Conservation (phyloP, 176 grass and related monocot species). For the Paspalum vaginatum region DNA sequence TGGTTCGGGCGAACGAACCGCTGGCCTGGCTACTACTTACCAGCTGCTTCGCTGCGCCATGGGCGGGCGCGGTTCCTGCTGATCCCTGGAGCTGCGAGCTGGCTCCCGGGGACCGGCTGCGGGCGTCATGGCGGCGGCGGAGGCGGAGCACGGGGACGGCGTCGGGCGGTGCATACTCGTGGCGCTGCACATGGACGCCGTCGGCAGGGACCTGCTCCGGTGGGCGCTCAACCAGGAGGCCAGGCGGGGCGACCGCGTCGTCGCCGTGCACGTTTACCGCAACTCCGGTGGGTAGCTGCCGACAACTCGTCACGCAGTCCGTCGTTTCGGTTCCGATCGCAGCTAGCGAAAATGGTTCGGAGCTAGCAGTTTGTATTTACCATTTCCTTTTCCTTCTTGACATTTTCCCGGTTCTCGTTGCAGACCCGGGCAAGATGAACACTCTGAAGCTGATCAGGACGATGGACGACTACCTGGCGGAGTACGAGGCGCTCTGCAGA, state of each 20-base stretch:
- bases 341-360: neutral
- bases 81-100: slow-evolving; percentile 21
- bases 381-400: neutral
- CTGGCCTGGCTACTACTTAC: neutral
- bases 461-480: slow-evolving; percentile 77
- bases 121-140: slow-evolving; percentile 47
- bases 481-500: slow-evolving; percentile 70
- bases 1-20: slow-evolving; percentile 24
- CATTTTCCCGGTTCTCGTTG: slow-evolving; percentile 11
- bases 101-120: neutral
- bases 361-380: too few relatives aligned
- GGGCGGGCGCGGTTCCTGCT: neutral
- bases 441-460: slow-evolving; percentile 73
- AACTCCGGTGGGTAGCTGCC: slow-evolving; percentile 60
- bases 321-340: slow-evolving; percentile 16
- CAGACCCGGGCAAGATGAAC: slow-evolving; percentile 73
- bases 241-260: slow-evolving; percentile 70
- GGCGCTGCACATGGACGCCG: slow-evolving; percentile 80
- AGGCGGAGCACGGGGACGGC: slow-evolving; percentile 39
- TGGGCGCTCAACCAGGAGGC: slow-evolving; percentile 68
- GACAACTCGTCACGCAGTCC: neutral
- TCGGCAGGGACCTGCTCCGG: slow-evolving; percentile 75
- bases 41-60: neutral
- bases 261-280: slow-evolving; percentile 91
- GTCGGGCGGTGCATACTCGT: slow-evolving; percentile 75